phyloP scores from a whole-genome alignment of 1,284 basidiomycete species.

The Anthracocystis panici-leucophaei region DNA sequence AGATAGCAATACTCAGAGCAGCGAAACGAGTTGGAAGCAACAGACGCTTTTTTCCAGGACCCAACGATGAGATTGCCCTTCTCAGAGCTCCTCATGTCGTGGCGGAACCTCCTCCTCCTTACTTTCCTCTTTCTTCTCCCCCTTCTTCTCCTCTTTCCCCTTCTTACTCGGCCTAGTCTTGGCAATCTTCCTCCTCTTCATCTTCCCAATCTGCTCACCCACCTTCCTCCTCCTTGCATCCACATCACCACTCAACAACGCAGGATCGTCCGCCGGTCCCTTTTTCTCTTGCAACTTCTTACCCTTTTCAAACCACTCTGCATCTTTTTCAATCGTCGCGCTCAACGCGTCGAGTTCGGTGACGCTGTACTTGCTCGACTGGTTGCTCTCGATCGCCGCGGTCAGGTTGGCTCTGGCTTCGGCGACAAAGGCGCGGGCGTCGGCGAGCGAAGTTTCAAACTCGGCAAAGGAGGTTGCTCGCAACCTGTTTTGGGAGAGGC shows the following conservation, averaged over 20 bases:
- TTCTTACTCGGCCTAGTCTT: slow-evolving; percentile 61
- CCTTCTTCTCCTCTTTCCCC: slow-evolving; percentile 33
- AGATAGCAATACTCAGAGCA: no score
- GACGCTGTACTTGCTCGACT: slow-evolving; percentile 63
- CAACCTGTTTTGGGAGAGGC: slow-evolving; percentile 85
- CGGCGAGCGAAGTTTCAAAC: slow-evolving; percentile 76
- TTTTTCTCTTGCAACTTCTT: slow-evolving; percentile 56
- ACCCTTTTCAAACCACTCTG: slow-evolving; percentile 66
- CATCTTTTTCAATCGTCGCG: slow-evolving; percentile 57
- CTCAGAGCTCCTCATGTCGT: slow-evolving; percentile 44
- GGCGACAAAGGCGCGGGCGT: slow-evolving; percentile 80
- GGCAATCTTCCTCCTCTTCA: slow-evolving; percentile 61
- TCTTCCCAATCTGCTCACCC: slow-evolving; percentile 58
- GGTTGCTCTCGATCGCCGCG: slow-evolving; percentile 73
- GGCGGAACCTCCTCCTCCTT: slow-evolving; percentile 32
- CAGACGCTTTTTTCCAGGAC: no score
- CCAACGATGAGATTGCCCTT: no score
- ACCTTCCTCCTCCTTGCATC: slow-evolving; percentile 65
- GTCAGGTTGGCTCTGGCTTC: slow-evolving; percentile 78
- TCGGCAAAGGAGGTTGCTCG: slow-evolving; percentile 76
- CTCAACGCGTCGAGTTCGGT: slow-evolving; percentile 65
- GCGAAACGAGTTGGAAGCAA: no score
- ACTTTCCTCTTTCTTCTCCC: slow-evolving; percentile 13
- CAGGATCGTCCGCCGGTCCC: slow-evolving; percentile 62
- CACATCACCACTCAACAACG: slow-evolving; percentile 61